A percentile compares a stretch with the other conserved stretches of the same genome.
Conservation (phyloP, 2,329 filamentous ascomycete species). For the Calonectria leucothoes region DNA sequence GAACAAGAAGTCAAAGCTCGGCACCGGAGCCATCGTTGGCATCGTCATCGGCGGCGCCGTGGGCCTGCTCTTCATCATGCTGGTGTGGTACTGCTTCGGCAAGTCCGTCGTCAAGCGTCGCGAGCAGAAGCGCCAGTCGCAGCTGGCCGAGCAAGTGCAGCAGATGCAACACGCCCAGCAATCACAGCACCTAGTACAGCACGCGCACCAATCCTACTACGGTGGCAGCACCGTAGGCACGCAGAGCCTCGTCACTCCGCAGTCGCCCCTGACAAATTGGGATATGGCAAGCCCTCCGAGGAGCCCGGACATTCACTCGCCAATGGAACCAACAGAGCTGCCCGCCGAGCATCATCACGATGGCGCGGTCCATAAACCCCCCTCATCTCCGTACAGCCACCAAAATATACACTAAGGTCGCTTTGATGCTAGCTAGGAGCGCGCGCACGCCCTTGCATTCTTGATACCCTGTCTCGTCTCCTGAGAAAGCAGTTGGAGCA, state of each 20-base stretch:
- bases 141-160: background rate
- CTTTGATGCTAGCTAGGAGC: too few relatives aligned
- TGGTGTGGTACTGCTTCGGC: conserved; percentile 26
- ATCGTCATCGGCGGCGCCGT: conserved; percentile 51
- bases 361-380: background rate
- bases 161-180: background rate
- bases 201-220: background rate
- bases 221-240: conserved; percentile 5
- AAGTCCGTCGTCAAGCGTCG: conserved; percentile 7
- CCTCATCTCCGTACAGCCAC: background rate
- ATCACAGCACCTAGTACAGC: background rate
- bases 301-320: background rate
- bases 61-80: conserved; percentile 32
- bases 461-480: background rate
- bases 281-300: background rate
- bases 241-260: background rate
- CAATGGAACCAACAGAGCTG: too few relatives aligned
- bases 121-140: background rate
- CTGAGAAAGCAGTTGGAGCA: background rate
- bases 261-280: background rate
- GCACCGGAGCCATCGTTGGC: conserved; percentile 53
- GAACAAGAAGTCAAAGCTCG: background rate
- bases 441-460: background rate
- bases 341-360: background rate
- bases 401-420: background rate